Conservation (phyloP, 2,329 filamentous ascomycete genomes). For the Xylaria sp. region DNA sequence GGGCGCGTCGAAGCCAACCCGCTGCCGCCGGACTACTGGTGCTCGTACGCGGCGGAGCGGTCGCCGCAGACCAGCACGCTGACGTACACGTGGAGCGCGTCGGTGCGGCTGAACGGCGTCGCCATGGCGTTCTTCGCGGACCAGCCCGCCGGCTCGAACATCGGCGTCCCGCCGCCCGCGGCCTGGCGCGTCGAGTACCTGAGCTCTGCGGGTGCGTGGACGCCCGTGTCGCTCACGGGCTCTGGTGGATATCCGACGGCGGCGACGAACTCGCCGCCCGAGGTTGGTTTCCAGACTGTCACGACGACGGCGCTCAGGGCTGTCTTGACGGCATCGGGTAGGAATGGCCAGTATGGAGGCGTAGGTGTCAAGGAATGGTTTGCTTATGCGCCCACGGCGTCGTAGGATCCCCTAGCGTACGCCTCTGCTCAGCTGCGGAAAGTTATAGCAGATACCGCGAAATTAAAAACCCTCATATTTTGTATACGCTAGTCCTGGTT, state of each 20-base stretch:
- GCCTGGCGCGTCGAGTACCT: slow-evolving; percentile 40
- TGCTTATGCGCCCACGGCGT: slow-evolving; percentile 29
- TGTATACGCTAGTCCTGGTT: too few relatives aligned
- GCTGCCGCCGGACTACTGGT: slow-evolving; percentile 47
- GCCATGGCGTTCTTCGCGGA: slow-evolving; percentile 43
- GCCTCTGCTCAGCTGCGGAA: too few relatives aligned
- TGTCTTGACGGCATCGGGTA: slow-evolving; percentile 34
- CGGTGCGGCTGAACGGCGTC: slow-evolving; percentile 40
- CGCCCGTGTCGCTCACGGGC: slow-evolving; percentile 32
- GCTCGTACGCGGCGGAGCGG: slow-evolving; percentile 40
- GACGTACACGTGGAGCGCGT: slow-evolving; percentile 40
- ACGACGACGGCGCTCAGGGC: slow-evolving; percentile 37
- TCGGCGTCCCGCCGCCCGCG: slow-evolving; percentile 40
- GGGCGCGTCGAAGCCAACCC: slow-evolving; percentile 40
- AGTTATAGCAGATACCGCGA: not conserved
- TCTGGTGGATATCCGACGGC: slow-evolving; percentile 34
- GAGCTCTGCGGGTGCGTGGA: slow-evolving; percentile 29
- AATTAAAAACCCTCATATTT: not conserved
- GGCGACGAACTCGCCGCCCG: slow-evolving; percentile 36
- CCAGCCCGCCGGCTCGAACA: slow-evolving; percentile 37
- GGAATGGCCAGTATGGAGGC: slow-evolving; percentile 30
- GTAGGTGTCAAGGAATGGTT: slow-evolving; percentile 39
- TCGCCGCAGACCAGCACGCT: slow-evolving; percentile 42
- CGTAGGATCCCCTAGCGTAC: too few relatives aligned
- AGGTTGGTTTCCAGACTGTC: slow-evolving; percentile 38